phyloP scores from a whole-genome alignment of 768 basidiomycete species.

The Suillus fuscotomentosus region DNA sequence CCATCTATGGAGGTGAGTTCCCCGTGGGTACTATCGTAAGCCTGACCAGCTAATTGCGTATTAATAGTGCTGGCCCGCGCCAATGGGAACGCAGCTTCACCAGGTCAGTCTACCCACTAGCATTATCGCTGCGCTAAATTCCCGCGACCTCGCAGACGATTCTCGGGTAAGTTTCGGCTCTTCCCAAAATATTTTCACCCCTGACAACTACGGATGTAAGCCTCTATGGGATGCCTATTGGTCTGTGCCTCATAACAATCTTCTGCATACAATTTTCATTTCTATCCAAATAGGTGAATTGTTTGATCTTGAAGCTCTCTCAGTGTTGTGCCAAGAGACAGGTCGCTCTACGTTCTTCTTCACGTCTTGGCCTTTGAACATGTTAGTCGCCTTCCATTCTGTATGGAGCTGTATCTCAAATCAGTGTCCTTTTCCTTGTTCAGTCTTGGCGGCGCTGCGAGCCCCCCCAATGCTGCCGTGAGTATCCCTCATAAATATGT shows the following conservation, averaged over 20 bases:
- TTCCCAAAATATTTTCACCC: background rate
- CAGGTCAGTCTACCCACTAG: constrained; percentile 39
- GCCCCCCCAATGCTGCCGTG: constrained; percentile 71
- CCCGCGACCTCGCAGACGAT: constrained; percentile 43
- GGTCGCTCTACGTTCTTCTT: constrained; percentile 75
- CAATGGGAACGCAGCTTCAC: constrained; percentile 49
- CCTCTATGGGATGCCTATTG: constrained; percentile 74
- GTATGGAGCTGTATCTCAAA: constrained; percentile 3
- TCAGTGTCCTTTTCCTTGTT: background rate
- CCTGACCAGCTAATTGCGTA: constrained; percentile 7
- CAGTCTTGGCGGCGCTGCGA: constrained; percentile 64
- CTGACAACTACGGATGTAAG: constrained; percentile 27
- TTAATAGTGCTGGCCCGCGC: constrained; percentile 52
- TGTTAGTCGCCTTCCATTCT: constrained; percentile 41
- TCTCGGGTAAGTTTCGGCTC: constrained; percentile 44
- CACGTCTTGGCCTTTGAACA: constrained; percentile 71
- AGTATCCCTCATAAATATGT: constrained; percentile 22
- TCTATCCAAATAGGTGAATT: constrained; percentile 51
- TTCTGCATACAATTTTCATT: background rate
- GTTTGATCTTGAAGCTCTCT: constrained; percentile 67
- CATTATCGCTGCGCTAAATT: background rate
- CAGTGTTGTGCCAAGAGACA: constrained; percentile 52
- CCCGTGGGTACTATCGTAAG: constrained; percentile 1
- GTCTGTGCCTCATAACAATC: constrained; percentile 28
- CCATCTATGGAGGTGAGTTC: constrained; percentile 57